These are phyloP conservation scores for Mesembryanthemum crystallinum DNA, from an alignment of 148 eudicot genomes.

Conservation along the genomic window DNA sequence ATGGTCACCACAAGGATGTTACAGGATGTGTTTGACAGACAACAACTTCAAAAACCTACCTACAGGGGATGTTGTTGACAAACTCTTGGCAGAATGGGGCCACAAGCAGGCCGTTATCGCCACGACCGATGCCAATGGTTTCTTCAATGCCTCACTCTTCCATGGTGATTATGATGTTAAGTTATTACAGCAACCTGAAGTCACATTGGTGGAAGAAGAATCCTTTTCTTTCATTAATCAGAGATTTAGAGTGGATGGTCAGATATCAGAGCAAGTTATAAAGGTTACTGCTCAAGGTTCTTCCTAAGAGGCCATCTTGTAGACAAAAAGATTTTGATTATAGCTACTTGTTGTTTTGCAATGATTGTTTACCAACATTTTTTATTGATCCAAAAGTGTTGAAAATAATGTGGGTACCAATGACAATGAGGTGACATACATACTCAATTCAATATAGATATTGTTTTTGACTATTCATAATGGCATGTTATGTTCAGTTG, in stretches of 20 bases:
- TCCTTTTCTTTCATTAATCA: background rate
- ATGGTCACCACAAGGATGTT: conserved; percentile 50
- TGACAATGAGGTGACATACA: too few species aligned
- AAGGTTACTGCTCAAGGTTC: conserved; percentile 9
- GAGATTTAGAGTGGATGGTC: conserved; percentile 15
- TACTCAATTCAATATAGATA: too few species aligned
- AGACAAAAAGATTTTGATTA: background rate
- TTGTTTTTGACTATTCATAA: too few species aligned
- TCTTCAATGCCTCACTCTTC: conserved; percentile 34
- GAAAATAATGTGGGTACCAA: too few species aligned
- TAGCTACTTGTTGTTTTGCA: too few species aligned
- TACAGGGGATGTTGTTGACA: conserved; percentile 52
- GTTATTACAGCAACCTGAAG: conserved; percentile 1
- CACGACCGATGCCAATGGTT: conserved; percentile 41
- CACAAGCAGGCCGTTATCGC: background rate
- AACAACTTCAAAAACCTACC: conserved; percentile 52
- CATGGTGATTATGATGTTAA: conserved; percentile 51
- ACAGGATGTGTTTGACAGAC: conserved; percentile 54
- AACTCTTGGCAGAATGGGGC: conserved; percentile 36
- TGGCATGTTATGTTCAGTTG: too few species aligned
- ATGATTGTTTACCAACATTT: too few species aligned
- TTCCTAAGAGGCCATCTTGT: background rate
- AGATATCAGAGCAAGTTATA: conserved; percentile 10
- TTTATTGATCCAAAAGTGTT: too few species aligned
- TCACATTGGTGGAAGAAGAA: background rate